Percentiles rank a stretch among this genome's conserved stretches.
These are phyloP conservation scores for Porcisia hertigi DNA, from an alignment of 208 protist genomes.

Conservation along the genomic window DNA sequence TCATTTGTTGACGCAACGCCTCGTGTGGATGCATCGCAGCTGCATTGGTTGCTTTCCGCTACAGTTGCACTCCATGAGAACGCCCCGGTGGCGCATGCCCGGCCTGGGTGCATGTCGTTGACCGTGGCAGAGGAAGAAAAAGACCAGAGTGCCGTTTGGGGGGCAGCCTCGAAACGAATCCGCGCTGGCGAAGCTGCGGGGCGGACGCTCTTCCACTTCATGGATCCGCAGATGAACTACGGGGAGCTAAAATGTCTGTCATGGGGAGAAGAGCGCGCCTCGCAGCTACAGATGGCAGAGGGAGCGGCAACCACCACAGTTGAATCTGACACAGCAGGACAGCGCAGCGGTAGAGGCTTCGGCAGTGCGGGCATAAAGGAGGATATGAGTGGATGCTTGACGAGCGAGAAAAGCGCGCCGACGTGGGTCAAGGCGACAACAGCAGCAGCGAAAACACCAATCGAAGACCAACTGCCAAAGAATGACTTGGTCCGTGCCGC, in stretches of 20 bases:
- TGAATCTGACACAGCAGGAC: background rate
- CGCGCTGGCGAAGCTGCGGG: background rate
- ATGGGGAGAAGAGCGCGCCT: constrained; percentile 13
- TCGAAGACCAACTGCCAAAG: constrained; percentile 9
- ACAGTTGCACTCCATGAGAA: constrained; percentile 36
- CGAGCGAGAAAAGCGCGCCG: background rate
- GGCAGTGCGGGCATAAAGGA: background rate
- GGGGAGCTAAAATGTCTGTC: constrained; percentile 23
- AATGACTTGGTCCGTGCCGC: constrained; percentile 42
- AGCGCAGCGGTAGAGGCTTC: background rate
- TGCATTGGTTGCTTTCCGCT: constrained; percentile 47
- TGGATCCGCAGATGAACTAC: constrained; percentile 47
- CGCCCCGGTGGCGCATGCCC: background rate
- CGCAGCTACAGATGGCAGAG: background rate
- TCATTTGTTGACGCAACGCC: constrained; percentile 55
- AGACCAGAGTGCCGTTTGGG: background rate
- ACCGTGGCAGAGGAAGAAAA: background rate
- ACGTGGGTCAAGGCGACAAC: background rate
- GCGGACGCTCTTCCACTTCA: constrained; percentile 36
- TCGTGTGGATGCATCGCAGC: constrained; percentile 43
- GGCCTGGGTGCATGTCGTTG: background rate
- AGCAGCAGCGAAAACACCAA: background rate
- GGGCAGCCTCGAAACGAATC: background rate
- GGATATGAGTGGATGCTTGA: background rate
- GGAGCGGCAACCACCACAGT: background rate